Evolutionary conservation across 495 filamentous ascomycete species (phyloP), one percentile per base, ranked within the genome.

Genomic region (Physcia stellaris): DNA sequence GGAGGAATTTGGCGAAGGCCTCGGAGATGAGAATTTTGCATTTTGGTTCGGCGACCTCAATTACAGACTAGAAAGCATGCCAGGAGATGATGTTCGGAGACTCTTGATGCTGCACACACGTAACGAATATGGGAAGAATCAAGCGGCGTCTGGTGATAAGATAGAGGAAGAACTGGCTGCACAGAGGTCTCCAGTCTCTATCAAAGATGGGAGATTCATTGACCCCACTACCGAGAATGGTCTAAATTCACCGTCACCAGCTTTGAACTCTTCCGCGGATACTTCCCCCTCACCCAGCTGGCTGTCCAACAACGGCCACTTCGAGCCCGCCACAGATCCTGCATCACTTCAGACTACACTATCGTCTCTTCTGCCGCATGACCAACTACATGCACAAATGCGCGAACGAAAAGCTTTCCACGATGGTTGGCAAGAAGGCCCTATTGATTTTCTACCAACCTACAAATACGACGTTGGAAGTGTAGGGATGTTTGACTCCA

Each of bases 21-120:
- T 99, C 43, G 86, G 85, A 1, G 78, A 86, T 32, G 86, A 88
- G 43, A 90, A 96, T 53, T 87, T 94, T 58, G 71, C 78, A 1
- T 94, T 96, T 48, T 95, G 87, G 84, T 86, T 93, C 54, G 92
- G 92, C 16, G 92, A 99, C 57, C 67, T 99, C 6, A 99, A 99
- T 57, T 99, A 94, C 50, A 71, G 92, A 24, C 65, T 99, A 1
- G 86, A 94, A 31, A 80, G 77, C 32, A 73, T 96, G 4, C 80
- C 90, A 0, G 86, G 83, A 0, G 83, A 84, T 33, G 92, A 95
- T 57, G 88, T 99, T 23, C 72, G 92, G 17, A 72, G 77, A 35
- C 70, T 95, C 5, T 68, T 99, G 20, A 79, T 77, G 58, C 67
- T 92, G 15, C 86, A 95, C 53, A 79, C 82, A 1, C 68, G 67